These are phyloP conservation scores for Tuber indicum DNA, from an alignment of 495 filamentous ascomycete genomes.

Conservation along the genomic window DNA sequence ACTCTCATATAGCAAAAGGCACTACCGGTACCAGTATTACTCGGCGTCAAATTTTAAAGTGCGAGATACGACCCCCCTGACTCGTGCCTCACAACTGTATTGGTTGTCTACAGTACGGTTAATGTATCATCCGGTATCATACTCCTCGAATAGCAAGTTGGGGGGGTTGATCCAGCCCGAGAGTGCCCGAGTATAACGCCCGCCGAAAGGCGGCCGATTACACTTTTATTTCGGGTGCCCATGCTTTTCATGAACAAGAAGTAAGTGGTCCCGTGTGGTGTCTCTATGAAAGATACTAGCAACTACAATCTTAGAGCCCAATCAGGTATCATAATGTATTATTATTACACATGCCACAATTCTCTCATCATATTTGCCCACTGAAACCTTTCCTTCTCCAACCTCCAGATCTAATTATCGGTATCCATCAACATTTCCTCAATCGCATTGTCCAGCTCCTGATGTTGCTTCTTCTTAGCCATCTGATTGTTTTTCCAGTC, in stretches of 20 bases:
- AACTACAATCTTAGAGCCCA: not conserved
- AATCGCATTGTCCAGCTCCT: not conserved
- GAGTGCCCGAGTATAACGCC: not conserved
- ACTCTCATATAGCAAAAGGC: no score
- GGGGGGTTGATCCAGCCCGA: not conserved
- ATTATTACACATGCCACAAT: not conserved
- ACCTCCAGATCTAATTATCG: not conserved
- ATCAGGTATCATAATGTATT: not conserved
- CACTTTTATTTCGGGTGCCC: not conserved
- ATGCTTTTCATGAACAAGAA: not conserved
- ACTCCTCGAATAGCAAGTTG: not conserved
- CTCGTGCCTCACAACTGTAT: not conserved
- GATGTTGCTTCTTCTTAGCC: not conserved
- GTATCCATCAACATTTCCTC: slow-evolving; percentile 1
- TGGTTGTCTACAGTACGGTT: not conserved
- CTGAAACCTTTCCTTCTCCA: not conserved
- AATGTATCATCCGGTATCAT: not conserved
- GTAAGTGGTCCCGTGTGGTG: not conserved
- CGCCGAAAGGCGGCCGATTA: not conserved
- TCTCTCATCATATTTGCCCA: not conserved
- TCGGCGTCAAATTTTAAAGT: no score
- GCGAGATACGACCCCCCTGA: no score
- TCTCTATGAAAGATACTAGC: not conserved
- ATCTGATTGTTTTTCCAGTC: not conserved
- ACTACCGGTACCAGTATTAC: no score